Evolutionary conservation across 2,329 filamentous ascomycete species (phyloP).

Genomic region (Pseudogymnoascus sp.): DNA sequence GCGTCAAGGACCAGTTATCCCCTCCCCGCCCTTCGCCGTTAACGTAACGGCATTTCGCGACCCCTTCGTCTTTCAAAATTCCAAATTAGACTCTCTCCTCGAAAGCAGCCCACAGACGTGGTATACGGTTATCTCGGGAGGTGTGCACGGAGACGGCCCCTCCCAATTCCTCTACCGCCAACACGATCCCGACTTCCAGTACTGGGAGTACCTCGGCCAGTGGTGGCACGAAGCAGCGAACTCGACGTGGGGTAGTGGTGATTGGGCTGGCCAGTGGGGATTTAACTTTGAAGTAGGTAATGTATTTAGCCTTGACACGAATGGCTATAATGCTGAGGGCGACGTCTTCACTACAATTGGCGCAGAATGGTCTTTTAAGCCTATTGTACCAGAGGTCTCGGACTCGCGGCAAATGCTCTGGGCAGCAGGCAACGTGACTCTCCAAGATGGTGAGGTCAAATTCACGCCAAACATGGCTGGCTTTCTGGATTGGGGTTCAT

Average conservation of each 20-base stretch:
- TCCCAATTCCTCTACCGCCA: slow-evolving; percentile 36
- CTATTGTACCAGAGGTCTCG: slow-evolving; percentile 34
- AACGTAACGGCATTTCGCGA: slow-evolving; percentile 39
- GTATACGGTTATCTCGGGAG: slow-evolving; percentile 35
- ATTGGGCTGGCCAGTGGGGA: slow-evolving; percentile 33
- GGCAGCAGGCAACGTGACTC: slow-evolving; percentile 32
- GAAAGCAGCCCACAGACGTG: slow-evolving; percentile 30
- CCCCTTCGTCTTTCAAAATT: slow-evolving; percentile 36
- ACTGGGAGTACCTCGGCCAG: slow-evolving; percentile 32
- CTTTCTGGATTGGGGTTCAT: slow-evolving; percentile 35
- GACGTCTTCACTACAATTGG: slow-evolving; percentile 36
- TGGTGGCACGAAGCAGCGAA: slow-evolving; percentile 37
- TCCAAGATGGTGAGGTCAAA: slow-evolving; percentile 25
- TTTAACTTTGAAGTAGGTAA: slow-evolving; percentile 42
- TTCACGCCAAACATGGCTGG: slow-evolving; percentile 37
- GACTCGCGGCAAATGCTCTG: slow-evolving; percentile 37
- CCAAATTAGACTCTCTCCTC: slow-evolving; percentile 31
- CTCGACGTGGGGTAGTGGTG: slow-evolving; percentile 30
- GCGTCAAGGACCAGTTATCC: slow-evolving; percentile 32
- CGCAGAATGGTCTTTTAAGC: slow-evolving; percentile 37
- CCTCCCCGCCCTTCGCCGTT: slow-evolving; percentile 32
- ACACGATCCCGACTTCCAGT: slow-evolving; percentile 31
- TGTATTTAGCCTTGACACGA: slow-evolving; percentile 34
- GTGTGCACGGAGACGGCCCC: slow-evolving; percentile 33
- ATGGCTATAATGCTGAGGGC: slow-evolving; percentile 34